A percentile compares a stretch with the other conserved stretches of the same genome.
phyloP scores from a whole-genome alignment of 1,284 basidiomycete genomes.

The Xerocomus minutiporus region DNA sequence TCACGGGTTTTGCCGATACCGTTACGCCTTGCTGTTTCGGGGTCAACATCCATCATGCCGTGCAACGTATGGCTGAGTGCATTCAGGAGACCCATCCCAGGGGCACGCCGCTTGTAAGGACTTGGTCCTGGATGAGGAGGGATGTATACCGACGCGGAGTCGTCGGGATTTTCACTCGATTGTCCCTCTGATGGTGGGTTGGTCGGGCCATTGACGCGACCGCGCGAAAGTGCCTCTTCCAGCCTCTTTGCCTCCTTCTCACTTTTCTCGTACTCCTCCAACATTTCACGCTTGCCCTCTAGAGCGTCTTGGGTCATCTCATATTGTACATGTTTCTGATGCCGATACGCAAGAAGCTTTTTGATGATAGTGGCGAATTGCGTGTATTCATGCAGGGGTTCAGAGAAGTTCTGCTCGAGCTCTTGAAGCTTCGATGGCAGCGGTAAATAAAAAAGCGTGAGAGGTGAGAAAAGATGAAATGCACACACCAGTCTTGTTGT shows the following conservation, averaged over 20 bases:
- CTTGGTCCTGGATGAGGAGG: slow-evolving; percentile 74
- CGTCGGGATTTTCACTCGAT: slow-evolving; percentile 32
- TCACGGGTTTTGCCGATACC: slow-evolving; percentile 93
- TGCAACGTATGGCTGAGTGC: slow-evolving; percentile 94
- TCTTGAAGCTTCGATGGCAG: slow-evolving; percentile 68
- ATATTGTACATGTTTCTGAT: slow-evolving; percentile 97
- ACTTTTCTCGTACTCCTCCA: slow-evolving; percentile 89
- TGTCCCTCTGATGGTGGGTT: slow-evolving; percentile 31
- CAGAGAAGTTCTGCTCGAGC: slow-evolving; percentile 89
- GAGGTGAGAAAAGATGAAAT: slow-evolving; percentile 7
- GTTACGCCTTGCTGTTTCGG: slow-evolving; percentile 90
- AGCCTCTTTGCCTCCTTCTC: slow-evolving; percentile 88
- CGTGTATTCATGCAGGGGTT: slow-evolving; percentile 92
- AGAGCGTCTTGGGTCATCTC: slow-evolving; percentile 94
- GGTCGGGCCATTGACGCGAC: slow-evolving; percentile 36
- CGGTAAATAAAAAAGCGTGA: slow-evolving; percentile 11
- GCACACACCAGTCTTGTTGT: slow-evolving; percentile 74
- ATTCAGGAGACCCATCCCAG: slow-evolving; percentile 85
- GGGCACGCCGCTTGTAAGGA: slow-evolving; percentile 55
- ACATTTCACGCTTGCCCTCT: slow-evolving; percentile 79
- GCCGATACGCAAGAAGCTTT: slow-evolving; percentile 88
- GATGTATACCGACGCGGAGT: slow-evolving; percentile 45
- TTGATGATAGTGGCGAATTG: slow-evolving; percentile 96
- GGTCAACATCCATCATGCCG: slow-evolving; percentile 98
- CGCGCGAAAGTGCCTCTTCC: slow-evolving; percentile 77